Conservation (phyloP, 805 yeast genomes). For the Blastobotrys parvus region DNA sequence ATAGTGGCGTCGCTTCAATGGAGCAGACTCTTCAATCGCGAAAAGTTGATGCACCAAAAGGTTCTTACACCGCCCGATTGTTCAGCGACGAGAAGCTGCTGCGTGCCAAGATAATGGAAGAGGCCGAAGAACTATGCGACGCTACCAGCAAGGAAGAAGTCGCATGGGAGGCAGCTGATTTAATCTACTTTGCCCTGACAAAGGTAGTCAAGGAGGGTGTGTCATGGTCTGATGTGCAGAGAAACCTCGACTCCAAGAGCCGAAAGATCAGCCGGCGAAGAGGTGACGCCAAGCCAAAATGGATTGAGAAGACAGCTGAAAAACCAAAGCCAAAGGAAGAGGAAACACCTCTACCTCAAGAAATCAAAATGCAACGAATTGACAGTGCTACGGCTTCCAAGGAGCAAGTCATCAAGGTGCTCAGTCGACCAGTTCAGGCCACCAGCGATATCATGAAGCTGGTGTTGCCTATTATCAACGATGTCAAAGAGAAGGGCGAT, state of each 20-base stretch:
- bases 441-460: slow-evolving; percentile 87
- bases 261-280: slow-evolving; percentile 83
- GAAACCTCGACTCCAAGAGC: slow-evolving; percentile 73
- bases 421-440: slow-evolving; percentile 91
- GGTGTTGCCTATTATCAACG: slow-evolving; percentile 81
- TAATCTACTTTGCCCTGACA: slow-evolving; percentile 58
- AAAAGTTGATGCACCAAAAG: slow-evolving; percentile 65
- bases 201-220: slow-evolving; percentile 73
- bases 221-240: slow-evolving; percentile 69
- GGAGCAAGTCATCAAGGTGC: slow-evolving; percentile 47
- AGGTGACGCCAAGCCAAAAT: slow-evolving; percentile 92
- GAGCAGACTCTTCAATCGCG: slow-evolving; percentile 62
- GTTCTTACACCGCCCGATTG: slow-evolving; percentile 88
- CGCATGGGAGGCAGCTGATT: slow-evolving; percentile 97
- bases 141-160: slow-evolving; percentile 62
- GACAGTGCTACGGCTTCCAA: slow-evolving; percentile 34
- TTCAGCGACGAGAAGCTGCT: slow-evolving; percentile 70
- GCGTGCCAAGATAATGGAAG: slow-evolving; percentile 82
- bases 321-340: slow-evolving; percentile 3
- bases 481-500: slow-evolving; percentile 74
- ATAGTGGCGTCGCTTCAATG: slow-evolving; percentile 57
- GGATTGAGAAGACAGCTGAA: slow-evolving; percentile 32
- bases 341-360: slow-evolving; percentile 13
- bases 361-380: slow-evolving; percentile 44
- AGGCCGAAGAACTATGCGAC: slow-evolving; percentile 90